These are phyloP conservation scores for Rubia yunnanensis DNA, from an alignment of 257 asterid genomes.

Conservation along the genomic window DNA sequence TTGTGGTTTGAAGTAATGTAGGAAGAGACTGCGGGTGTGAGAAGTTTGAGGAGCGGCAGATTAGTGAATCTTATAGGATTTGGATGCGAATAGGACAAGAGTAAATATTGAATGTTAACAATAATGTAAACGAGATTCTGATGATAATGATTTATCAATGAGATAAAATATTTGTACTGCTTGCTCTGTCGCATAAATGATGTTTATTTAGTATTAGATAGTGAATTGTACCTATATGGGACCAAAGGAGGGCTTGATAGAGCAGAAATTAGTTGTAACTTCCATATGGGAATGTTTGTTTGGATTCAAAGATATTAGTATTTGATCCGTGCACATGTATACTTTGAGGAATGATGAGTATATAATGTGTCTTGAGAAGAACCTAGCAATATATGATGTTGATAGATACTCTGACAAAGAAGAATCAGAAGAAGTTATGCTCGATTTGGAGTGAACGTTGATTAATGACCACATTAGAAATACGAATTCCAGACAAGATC, in stretches of 20 bases:
- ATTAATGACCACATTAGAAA: conserved; percentile 18
- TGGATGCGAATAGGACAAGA: too few relatives aligned
- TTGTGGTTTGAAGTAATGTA: too few relatives aligned
- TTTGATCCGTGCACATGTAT: conserved; percentile 41
- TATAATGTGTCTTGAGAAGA: conserved; percentile 83
- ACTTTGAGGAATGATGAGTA: conserved; percentile 89
- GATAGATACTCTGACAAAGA: conserved; percentile 33
- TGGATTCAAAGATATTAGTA: background rate
- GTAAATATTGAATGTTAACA: too few relatives aligned
- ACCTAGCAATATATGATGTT: conserved; percentile 47
- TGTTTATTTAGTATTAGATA: too few relatives aligned
- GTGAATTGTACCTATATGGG: background rate
- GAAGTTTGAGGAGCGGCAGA: too few relatives aligned
- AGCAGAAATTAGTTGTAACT: background rate
- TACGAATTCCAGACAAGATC: conserved; percentile 23
- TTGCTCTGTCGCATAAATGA: background rate
- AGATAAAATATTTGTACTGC: background rate
- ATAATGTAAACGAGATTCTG: too few relatives aligned
- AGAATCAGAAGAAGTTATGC: conserved; percentile 28
- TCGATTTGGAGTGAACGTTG: conserved; percentile 25
- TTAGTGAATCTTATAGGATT: too few relatives aligned
- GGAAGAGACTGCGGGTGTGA: too few relatives aligned
- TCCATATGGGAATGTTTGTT: background rate
- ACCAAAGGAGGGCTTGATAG: too few relatives aligned
- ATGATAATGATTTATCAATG: background rate